Base-by-base conservation (phyloP, 202 grass and related monocot genomes). In the Zoysia matrella region DNA sequence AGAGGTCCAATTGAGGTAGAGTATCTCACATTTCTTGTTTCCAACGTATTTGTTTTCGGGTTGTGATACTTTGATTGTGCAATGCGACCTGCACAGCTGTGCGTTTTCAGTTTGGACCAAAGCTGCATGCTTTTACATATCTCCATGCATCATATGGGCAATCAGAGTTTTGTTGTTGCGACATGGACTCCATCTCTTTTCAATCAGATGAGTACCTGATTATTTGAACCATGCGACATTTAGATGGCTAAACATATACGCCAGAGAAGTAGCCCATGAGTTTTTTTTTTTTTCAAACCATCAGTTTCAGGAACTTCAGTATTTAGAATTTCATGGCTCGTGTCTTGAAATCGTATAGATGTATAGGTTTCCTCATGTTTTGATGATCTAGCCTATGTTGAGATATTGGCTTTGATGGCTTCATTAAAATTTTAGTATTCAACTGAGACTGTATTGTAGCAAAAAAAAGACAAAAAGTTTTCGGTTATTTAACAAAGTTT, bases 1-100 rank as follows among this genome's bases (percentile, higher is more conserved):
- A 54, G 44, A 36, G 30, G 39, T 73, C 58, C 69, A 77, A 48
- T 41, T 69, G 72, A 82, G 88, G 73, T 86, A 78, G 30, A 36
- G 30, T 36, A 36, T 47, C 11, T 7, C 16, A 43, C 3, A 52
- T 71, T 60, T 1, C 14, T 60, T 40, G 6, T 60, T 36, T 5
- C 6, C 36, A 45, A 4, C n/a, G 49, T 60, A 0, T 57, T 60
- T 22, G 22, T 22, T 22, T 40, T 18, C 4, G 13, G 6, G 53
- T 73, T 3, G 53, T 16, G 2, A 11, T 9, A 52, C 50, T 52
- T 52, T 1, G 50, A 52, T 52, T 9, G 1, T 54, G 5, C 11
- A 13, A 12, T 0, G 11, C 16, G 55, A 14, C 16, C 6, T 2
- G 8, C 55, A 47, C 5, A 57, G 15, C 15, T 36, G 30, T 36